Percentiles rank a stretch among this genome's conserved stretches.
phyloP scores from a whole-genome alignment of 495 filamentous ascomycete genomes.

The Lepraria neglecta region DNA sequence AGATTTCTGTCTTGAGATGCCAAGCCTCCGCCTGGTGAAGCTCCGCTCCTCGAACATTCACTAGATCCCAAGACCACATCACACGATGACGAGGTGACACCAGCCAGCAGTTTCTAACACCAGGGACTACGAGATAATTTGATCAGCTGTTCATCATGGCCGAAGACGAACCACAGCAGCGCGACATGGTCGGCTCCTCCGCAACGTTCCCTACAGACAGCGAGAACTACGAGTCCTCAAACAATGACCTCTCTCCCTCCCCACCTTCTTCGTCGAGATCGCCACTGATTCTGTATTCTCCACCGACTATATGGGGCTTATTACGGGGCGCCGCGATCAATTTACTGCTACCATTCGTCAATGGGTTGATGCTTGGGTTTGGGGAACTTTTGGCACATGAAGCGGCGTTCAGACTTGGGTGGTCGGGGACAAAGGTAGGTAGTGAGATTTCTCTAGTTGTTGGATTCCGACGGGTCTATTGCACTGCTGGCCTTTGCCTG shows the following conservation, averaged over 20 bases:
- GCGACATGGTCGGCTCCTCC: conserved; percentile 66
- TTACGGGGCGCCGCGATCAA: conserved; percentile 91
- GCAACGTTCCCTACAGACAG: conserved; percentile 85
- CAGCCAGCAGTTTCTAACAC: neutral
- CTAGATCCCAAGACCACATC: neutral
- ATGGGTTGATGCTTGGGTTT: conserved; percentile 97
- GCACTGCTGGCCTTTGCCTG: neutral
- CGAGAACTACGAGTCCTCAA: conserved; percentile 75
- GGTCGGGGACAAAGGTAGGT: conserved; percentile 85
- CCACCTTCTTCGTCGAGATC: conserved; percentile 62
- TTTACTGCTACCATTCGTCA: conserved; percentile 87
- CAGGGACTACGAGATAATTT: neutral
- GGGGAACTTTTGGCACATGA: conserved; percentile 96
- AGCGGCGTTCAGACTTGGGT: conserved; percentile 83
- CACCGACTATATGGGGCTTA: conserved; percentile 78
- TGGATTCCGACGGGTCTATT: neutral
- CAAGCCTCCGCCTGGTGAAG: conserved; percentile 6
- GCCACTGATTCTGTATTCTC: conserved; percentile 80
- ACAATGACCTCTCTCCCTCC: conserved; percentile 55
- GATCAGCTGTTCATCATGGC: conserved; percentile 16
- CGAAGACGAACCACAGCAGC: conserved; percentile 14
- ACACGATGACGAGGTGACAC: conserved; percentile 9
- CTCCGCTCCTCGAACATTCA: conserved; percentile 5
- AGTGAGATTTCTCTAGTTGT: neutral
- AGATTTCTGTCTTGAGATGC: too few species aligned